Conservation (phyloP, 2,329 filamentous ascomycete genomes). For the Lasiodiplodia sp. region DNA sequence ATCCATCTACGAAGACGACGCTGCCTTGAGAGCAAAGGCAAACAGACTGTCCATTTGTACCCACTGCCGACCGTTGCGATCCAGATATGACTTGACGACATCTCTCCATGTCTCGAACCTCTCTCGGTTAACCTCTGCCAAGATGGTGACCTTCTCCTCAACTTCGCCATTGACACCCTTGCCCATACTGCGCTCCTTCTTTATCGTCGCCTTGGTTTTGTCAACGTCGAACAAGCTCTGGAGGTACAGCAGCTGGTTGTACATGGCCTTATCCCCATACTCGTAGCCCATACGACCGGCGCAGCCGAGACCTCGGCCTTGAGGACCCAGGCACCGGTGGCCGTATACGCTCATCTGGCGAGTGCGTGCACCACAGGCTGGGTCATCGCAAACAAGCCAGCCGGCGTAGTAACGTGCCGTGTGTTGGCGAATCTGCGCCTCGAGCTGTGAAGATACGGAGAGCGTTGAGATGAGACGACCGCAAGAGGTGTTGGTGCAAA, state of each 20-base stretch:
- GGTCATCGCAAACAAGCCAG: conserved; percentile 89
- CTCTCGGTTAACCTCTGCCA: conserved; percentile 82
- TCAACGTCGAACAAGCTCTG: conserved; percentile 88
- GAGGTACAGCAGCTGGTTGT: conserved; percentile 94
- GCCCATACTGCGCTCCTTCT: conserved; percentile 43
- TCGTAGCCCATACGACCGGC: conserved; percentile 88
- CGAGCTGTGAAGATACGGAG: conserved; percentile 83
- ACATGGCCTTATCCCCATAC: conserved; percentile 85
- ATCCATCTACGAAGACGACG: background rate
- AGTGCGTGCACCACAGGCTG: conserved; percentile 84
- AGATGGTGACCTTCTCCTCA: conserved; percentile 67
- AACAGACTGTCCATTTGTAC: conserved; percentile 93
- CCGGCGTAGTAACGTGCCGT: conserved; percentile 89
- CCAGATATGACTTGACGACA: conserved; percentile 82
- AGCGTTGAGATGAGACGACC: conserved; percentile 70
- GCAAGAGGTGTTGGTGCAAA: conserved; percentile 72
- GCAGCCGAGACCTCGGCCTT: conserved; percentile 84
- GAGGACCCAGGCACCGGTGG: conserved; percentile 84
- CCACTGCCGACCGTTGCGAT: conserved; percentile 90
- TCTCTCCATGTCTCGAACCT: conserved; percentile 79
- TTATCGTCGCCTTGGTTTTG: conserved; percentile 55
- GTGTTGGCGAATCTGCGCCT: conserved; percentile 79
- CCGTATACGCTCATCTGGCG: conserved; percentile 94
- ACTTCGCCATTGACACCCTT: conserved; percentile 56
- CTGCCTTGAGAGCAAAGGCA: conserved; percentile 59